Conservation (phyloP, 2,329 filamentous ascomycete genomes). For the Colletotrichum higginsianum region DNA sequence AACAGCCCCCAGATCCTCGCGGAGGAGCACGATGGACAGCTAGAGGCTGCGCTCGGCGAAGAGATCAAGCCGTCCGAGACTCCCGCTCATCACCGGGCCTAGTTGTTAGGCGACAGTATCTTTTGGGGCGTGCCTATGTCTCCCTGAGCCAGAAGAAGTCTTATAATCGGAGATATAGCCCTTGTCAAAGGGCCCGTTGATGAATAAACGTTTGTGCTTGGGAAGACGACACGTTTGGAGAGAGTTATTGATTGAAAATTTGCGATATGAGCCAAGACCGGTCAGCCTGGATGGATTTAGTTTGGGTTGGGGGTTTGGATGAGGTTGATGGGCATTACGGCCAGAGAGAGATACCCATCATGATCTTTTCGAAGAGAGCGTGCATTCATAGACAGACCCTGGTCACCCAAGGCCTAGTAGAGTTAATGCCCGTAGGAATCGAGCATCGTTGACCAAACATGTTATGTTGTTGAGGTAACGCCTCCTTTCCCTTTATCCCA, state of each 20-base stretch:
- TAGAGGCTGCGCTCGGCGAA: background rate
- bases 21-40: background rate
- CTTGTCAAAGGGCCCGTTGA: background rate
- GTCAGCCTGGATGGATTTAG: background rate
- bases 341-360: slow-evolving; percentile 3
- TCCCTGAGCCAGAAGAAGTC: background rate
- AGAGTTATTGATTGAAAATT: background rate
- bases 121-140: background rate
- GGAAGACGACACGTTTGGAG: background rate
- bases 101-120: background rate
- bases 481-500: slow-evolving; percentile 6
- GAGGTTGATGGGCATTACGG: slow-evolving; percentile 2
- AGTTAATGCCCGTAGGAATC: background rate
- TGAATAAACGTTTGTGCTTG: background rate
- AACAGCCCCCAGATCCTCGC: background rate
- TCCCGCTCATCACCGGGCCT: background rate
- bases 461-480: background rate
- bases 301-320: background rate
- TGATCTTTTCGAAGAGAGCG: background rate
- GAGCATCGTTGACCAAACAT: background rate
- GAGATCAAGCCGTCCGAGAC: background rate
- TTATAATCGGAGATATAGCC: background rate
- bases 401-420: background rate
- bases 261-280: no score
- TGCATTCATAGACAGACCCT: background rate